phyloP scores from a whole-genome alignment of 495 filamentous ascomycete genomes.

The Zalerion maritima region DNA sequence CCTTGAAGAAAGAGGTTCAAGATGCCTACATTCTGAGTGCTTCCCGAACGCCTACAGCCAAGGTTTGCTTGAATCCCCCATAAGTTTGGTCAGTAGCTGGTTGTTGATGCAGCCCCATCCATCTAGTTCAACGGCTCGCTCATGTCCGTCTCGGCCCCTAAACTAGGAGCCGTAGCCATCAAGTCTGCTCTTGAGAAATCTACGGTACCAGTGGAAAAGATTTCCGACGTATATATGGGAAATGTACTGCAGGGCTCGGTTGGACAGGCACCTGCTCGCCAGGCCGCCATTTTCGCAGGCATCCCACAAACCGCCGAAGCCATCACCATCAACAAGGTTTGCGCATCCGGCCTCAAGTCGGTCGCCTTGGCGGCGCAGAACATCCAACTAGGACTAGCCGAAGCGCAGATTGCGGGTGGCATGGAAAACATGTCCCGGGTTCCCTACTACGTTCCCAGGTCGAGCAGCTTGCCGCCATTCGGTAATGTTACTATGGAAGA shows the following conservation, averaged over 20 bases:
- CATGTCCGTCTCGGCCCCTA: slow-evolving; percentile 62
- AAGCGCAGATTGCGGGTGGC: slow-evolving; percentile 81
- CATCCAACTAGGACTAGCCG: slow-evolving; percentile 76
- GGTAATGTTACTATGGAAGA: slow-evolving; percentile 79
- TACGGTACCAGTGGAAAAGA: slow-evolving; percentile 55
- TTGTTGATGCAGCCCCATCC: neutral
- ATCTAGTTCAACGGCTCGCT: slow-evolving; percentile 87
- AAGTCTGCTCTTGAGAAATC: slow-evolving; percentile 77
- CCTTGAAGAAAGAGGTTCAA: slow-evolving; percentile 51
- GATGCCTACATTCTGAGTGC: slow-evolving; percentile 88
- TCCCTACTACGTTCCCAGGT: slow-evolving; percentile 76
- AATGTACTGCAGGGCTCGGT: slow-evolving; percentile 78
- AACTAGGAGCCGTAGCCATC: slow-evolving; percentile 78
- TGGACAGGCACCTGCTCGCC: slow-evolving; percentile 83
- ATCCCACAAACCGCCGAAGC: slow-evolving; percentile 66
- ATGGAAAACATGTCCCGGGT: slow-evolving; percentile 97
- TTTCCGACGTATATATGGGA: slow-evolving; percentile 91
- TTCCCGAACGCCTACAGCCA: slow-evolving; percentile 73
- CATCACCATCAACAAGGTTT: slow-evolving; percentile 93
- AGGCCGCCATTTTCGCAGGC: slow-evolving; percentile 80
- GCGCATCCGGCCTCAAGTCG: slow-evolving; percentile 85
- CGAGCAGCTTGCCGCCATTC: slow-evolving; percentile 62
- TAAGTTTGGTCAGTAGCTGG: neutral
- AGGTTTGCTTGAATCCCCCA: slow-evolving; percentile 37
- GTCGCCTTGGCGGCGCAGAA: slow-evolving; percentile 83